Evolutionary conservation across 805 yeast species (phyloP).

Genomic region (Kodamaea nitidulidarum): DNA sequence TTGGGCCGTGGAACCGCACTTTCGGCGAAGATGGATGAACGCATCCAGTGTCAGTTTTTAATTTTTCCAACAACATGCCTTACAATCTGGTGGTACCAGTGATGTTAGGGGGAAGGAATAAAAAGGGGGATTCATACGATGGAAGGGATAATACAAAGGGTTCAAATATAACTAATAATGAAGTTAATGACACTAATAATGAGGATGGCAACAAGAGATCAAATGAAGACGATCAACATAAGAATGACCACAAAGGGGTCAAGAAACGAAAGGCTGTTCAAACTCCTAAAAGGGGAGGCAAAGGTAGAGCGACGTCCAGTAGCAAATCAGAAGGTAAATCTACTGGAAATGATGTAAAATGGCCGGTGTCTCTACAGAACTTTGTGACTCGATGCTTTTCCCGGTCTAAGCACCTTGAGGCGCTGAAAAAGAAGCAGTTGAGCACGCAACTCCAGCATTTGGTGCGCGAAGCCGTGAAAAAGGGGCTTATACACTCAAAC

Average conservation of each 20-base stretch:
- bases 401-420: conserved; percentile 33
- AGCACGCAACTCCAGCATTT: conserved; percentile 48
- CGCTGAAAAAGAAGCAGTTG: conserved; percentile 34
- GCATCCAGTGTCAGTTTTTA: conserved; percentile 16
- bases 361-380: conserved; percentile 36
- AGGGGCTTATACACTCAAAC: conserved; percentile 29
- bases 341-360: too few species aligned
- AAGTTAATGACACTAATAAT: background rate
- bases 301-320: too few species aligned
- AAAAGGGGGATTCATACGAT: background rate
- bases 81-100: conserved; percentile 22
- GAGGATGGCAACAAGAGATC: too few species aligned
- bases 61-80: conserved; percentile 4
- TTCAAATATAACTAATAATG: too few species aligned
- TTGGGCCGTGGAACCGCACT: conserved; percentile 11
- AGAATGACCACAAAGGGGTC: too few species aligned
- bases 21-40: conserved; percentile 26
- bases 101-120: background rate
- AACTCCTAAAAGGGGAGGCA: too few species aligned
- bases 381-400: conserved; percentile 49
- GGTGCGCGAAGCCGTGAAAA: conserved; percentile 45
- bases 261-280: too few species aligned
- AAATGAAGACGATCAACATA: too few species aligned
- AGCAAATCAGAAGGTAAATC: too few species aligned
- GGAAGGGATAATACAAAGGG: background rate